Percentiles rank a stretch among this genome's conserved stretches.
Conservation (phyloP, 73 alveolate genomes). For the Paramecium biaurelia region DNA sequence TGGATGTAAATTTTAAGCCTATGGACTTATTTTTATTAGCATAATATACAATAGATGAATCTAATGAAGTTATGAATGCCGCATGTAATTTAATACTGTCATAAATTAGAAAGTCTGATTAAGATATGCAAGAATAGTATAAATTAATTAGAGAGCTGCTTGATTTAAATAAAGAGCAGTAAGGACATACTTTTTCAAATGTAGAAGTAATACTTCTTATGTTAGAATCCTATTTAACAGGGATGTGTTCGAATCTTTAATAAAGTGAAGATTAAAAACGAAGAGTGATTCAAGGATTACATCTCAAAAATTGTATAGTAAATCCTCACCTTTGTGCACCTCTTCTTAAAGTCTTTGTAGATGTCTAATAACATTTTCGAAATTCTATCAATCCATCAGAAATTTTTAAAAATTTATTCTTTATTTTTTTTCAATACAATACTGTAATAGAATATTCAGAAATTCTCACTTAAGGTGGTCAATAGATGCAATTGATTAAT, state of each 20-base stretch:
- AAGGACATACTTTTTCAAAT: not conserved
- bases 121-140: not conserved
- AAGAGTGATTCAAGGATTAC: not conserved
- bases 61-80: conserved; percentile 61
- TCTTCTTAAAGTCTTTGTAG: conserved; percentile 22
- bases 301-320: conserved; percentile 1
- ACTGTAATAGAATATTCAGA: conserved; percentile 44
- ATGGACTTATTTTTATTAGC: conserved; percentile 29
- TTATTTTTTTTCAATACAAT: conserved; percentile 56
- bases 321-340: conserved; percentile 48
- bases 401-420: not conserved
- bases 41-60: conserved; percentile 46
- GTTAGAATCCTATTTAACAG: conserved; percentile 17
- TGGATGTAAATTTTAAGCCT: conserved; percentile 29
- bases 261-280: not conserved
- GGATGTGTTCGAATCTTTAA: not conserved
- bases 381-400: not conserved
- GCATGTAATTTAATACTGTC: conserved; percentile 55
- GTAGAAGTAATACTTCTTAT: conserved; percentile 20
- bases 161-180: not conserved
- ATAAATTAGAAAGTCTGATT: not conserved
- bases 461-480: not conserved
- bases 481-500: not conserved
- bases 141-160: not conserved
- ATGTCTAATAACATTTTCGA: conserved; percentile 5